Conservation (phyloP, 148 eudicot genomes). For the Rhododendron ovatum region DNA sequence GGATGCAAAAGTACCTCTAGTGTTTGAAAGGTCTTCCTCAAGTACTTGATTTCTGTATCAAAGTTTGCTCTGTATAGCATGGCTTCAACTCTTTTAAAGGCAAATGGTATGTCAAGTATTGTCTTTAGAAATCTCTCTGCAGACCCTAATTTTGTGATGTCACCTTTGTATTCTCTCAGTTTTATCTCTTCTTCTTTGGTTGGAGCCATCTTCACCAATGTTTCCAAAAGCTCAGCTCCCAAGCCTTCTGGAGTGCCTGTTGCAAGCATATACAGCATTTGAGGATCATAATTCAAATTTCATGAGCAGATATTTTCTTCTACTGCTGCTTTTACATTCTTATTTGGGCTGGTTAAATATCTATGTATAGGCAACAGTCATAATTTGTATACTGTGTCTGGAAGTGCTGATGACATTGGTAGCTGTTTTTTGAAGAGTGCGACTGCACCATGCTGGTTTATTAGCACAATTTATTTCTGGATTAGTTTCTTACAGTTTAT, state of each 20-base stretch:
- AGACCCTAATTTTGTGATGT: slow-evolving; percentile 70
- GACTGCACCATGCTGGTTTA: not conserved
- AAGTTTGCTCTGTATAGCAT: slow-evolving; percentile 93
- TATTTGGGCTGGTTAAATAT: not conserved
- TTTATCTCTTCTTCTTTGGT: slow-evolving; percentile 95
- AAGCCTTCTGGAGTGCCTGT: slow-evolving; percentile 81
- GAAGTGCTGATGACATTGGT: not conserved
- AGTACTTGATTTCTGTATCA: slow-evolving; percentile 68
- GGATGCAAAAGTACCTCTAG: slow-evolving; percentile 56
- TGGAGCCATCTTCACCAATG: slow-evolving; percentile 94
- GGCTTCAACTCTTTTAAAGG: slow-evolving; percentile 88
- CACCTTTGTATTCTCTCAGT: slow-evolving; percentile 73
- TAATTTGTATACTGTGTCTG: not conserved
- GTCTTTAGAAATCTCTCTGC: slow-evolving; percentile 91
- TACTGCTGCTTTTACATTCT: not conserved
- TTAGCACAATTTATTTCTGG: not conserved
- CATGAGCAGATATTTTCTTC: slow-evolving; percentile 4
- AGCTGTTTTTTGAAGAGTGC: not conserved
- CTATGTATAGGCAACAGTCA: not conserved
- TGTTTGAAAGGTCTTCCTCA: slow-evolving; percentile 69
- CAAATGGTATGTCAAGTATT: slow-evolving; percentile 82
- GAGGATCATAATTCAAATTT: not conserved
- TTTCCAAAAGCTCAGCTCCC: slow-evolving; percentile 83
- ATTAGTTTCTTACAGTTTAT: not conserved
- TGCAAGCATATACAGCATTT: slow-evolving; percentile 13